Base-by-base conservation (phyloP, 371 early-diverging fungal genomes). In the Rhizomucor pusillus region DNA sequence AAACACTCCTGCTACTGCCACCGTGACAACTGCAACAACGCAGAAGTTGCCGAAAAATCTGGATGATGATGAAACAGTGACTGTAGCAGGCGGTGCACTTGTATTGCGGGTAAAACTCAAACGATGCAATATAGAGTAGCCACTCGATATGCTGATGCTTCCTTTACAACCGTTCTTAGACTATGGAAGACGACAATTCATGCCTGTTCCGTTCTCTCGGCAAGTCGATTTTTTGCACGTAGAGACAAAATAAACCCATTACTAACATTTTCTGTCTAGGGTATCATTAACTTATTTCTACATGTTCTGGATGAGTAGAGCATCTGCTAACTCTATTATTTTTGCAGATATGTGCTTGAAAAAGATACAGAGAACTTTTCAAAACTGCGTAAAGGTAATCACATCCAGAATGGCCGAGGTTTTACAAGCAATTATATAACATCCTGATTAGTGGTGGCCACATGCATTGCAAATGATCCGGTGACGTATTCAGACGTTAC, bases 151-250 rank as follows among this genome's bases (percentile, higher is more conserved):
- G n/a, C n/a, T n/a, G n/a, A n/a, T n/a, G n/a, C n/a, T n/a, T n/a
- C n/a, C n/a, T n/a, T n/a, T n/a, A n/a, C n/a, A n/a, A n/a, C n/a
- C 40, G 33, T 12, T 54, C 9, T 23, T 60, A 80, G 80, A 59
- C 43, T 43, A 75, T 78, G 69, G 66, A 66, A 12, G 79, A 81
- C 52, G 81, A 81, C 48, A 81, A 81, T 53, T 79, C 81, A 13
- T 81, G 81, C 43, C 58, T 81, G 11, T 81, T 81, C 52, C 69
- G 79, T 52, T 66, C 81, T 9, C 58, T 80, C 19, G 77, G 80
- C 69, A 65, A 59, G 48, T 14, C 19, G 35, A 18, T 39, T 22
- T 20, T 29, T 6, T 43, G 35, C 44, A 48, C 22, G 36, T 57
- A 54, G 48, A n/a, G n/a, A n/a, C n/a, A n/a, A n/a, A n/a, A n/a